Evolutionary conservation across 2,329 filamentous ascomycete species (phyloP).

Genomic region (Balansia obtecta): DNA sequence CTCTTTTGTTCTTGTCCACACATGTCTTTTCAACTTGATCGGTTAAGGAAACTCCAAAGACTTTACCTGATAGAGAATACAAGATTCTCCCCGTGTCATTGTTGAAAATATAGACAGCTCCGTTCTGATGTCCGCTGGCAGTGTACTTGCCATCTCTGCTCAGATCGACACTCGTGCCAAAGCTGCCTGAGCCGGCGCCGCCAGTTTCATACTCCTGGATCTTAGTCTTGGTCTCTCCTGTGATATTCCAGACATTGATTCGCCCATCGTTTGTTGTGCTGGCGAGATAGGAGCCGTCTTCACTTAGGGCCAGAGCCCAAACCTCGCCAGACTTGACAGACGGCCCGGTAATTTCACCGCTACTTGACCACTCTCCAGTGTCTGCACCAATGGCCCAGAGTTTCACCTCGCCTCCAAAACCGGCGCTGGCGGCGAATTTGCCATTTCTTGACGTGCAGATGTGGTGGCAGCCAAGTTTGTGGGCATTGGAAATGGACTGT

Average conservation of each 20-base stretch:
- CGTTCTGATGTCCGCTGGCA: conserved; percentile 86
- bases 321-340: conserved; percentile 54
- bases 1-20: not conserved
- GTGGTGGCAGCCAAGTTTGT: conserved; percentile 87
- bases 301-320: conserved; percentile 81
- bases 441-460: conserved; percentile 60
- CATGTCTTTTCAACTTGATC: not conserved
- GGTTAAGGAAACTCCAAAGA: not conserved
- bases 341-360: conserved; percentile 28
- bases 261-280: conserved; percentile 77
- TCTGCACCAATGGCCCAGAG: conserved; percentile 58
- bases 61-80: conserved; percentile 66
- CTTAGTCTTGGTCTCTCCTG: conserved; percentile 43
- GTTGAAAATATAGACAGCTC: conserved; percentile 87
- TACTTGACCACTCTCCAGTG: conserved; percentile 37
- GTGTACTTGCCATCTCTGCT: conserved; percentile 70
- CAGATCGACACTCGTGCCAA: conserved; percentile 79
- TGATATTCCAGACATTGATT: conserved; percentile 76
- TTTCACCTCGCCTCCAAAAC: conserved; percentile 81
- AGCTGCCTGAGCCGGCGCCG: conserved; percentile 61
- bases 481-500: conserved; percentile 69
- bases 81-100: conserved; percentile 77
- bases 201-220: conserved; percentile 76
- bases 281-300: conserved; percentile 75
- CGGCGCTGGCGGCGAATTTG: conserved; percentile 64